A percentile compares a stretch with the other conserved stretches of the same genome.
These are phyloP conservation scores for Ogataea polymorpha DNA, from an alignment of 805 yeast species.

Conservation along the genomic window DNA sequence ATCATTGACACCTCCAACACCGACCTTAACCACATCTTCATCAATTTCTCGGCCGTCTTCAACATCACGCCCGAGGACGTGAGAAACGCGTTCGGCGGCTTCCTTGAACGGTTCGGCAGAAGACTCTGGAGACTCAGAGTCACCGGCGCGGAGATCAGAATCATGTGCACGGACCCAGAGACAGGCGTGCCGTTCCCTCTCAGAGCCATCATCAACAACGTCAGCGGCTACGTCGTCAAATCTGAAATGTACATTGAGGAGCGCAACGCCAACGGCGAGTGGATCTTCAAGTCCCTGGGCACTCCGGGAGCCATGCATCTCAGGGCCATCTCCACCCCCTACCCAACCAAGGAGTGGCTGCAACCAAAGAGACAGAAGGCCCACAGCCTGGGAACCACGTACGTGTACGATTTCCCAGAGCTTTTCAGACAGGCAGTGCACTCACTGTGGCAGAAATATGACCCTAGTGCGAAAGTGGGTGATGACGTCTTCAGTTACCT, in stretches of 20 bases:
- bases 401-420: slow-evolving; percentile 98
- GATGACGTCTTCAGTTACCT: slow-evolving; percentile 73
- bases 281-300: slow-evolving; percentile 96
- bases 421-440: slow-evolving; percentile 89
- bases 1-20: slow-evolving; percentile 92
- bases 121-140: slow-evolving; percentile 95
- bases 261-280: slow-evolving; percentile 86
- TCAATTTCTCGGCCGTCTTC: slow-evolving; percentile 94
- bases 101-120: slow-evolving; percentile 95
- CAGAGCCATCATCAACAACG: slow-evolving; percentile 94
- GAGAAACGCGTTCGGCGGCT: slow-evolving; percentile 96
- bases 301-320: slow-evolving; percentile 96
- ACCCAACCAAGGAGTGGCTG: slow-evolving; percentile 95
- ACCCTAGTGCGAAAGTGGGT: slow-evolving; percentile 56
- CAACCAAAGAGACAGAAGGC: slow-evolving; percentile 99
- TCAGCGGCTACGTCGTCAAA: slow-evolving; percentile 95
- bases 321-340: slow-evolving; percentile 93
- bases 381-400: slow-evolving; percentile 96
- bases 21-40: slow-evolving; percentile 94
- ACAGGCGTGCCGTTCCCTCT: slow-evolving; percentile 92
- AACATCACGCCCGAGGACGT: slow-evolving; percentile 93
- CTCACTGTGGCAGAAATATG: slow-evolving; percentile 76
- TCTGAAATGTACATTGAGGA: slow-evolving; percentile 94
- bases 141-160: slow-evolving; percentile 96
- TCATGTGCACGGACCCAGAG: slow-evolving; percentile 85